phyloP scores from a whole-genome alignment of 305 asterid genomes.

The Andrographis paniculata region DNA sequence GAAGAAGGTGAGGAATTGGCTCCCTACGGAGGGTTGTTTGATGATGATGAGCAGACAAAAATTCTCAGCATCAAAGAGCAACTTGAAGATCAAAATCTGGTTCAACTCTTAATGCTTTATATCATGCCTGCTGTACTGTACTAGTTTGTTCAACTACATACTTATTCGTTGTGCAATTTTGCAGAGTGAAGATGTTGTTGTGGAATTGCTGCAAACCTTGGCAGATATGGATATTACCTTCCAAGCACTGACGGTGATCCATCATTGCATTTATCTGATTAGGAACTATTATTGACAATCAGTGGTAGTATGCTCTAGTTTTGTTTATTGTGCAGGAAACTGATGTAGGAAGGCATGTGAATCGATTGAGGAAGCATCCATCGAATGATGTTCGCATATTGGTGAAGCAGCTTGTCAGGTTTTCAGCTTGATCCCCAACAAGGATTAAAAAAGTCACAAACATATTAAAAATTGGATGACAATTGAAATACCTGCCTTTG shows the following conservation, averaged over 20 bases:
- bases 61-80: constrained; percentile 62
- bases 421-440: too few species aligned
- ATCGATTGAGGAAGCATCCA: constrained; percentile 69
- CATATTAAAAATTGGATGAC: too few species aligned
- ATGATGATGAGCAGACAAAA: constrained; percentile 71
- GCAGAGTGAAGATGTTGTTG: constrained; percentile 64
- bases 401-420: constrained; percentile 97
- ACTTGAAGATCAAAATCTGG: constrained; percentile 76
- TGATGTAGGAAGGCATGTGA: constrained; percentile 90
- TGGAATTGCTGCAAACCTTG: constrained; percentile 66
- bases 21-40: constrained; percentile 65
- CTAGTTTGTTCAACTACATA: background rate
- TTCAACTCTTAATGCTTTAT: constrained; percentile 16
- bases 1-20: constrained; percentile 49
- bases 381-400: constrained; percentile 64
- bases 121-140: background rate
- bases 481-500: constrained; percentile 1
- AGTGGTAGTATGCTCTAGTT: too few species aligned
- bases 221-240: constrained; percentile 88
- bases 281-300: background rate
- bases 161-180: constrained; percentile 1
- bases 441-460: too few species aligned
- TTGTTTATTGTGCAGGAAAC: constrained; percentile 54
- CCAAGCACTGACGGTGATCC: constrained; percentile 63
- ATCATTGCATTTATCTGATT: constrained; percentile 4